These are phyloP conservation scores for Nicotiana knightiana DNA, from an alignment of 257 asterid species.

Conservation along the genomic window DNA sequence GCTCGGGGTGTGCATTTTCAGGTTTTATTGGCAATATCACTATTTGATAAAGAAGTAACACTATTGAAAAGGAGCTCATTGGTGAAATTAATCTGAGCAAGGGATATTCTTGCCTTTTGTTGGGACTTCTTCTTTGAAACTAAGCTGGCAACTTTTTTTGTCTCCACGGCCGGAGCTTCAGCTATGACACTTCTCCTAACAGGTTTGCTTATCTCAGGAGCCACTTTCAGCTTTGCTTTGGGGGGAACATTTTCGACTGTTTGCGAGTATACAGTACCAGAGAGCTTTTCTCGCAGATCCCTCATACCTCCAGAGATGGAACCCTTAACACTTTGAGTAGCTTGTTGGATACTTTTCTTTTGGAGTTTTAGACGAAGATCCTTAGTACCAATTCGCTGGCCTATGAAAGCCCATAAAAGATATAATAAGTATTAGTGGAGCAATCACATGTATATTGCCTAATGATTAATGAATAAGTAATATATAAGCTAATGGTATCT, in stretches of 20 bases:
- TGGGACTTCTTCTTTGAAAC: slow-evolving; percentile 53
- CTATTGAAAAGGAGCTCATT: neutral
- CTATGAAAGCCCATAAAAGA: slow-evolving; percentile 32
- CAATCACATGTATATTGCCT: neutral
- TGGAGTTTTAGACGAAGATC: slow-evolving; percentile 98
- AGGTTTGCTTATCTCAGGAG: slow-evolving; percentile 56
- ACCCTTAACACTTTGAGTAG: slow-evolving; percentile 45
- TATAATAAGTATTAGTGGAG: neutral
- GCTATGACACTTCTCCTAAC: slow-evolving; percentile 54
- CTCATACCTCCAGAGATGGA: slow-evolving; percentile 61
- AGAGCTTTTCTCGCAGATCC: slow-evolving; percentile 94
- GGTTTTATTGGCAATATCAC: neutral
- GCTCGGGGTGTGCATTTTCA: neutral
- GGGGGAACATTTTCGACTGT: slow-evolving; percentile 42
- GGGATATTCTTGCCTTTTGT: slow-evolving; percentile 41
- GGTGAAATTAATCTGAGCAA: neutral
- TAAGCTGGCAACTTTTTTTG: slow-evolving; percentile 33
- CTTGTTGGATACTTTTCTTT: slow-evolving; percentile 57
- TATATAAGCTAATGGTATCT: neutral
- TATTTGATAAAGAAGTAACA: neutral
- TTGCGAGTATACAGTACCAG: slow-evolving; percentile 55
- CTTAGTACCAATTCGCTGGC: slow-evolving; percentile 50
- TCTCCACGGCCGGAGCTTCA: slow-evolving; percentile 46
- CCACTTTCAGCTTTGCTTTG: slow-evolving; percentile 41
- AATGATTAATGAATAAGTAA: neutral